Conservation (phyloP, 1,139 yeast genomes). For the Pichia sp. region DNA sequence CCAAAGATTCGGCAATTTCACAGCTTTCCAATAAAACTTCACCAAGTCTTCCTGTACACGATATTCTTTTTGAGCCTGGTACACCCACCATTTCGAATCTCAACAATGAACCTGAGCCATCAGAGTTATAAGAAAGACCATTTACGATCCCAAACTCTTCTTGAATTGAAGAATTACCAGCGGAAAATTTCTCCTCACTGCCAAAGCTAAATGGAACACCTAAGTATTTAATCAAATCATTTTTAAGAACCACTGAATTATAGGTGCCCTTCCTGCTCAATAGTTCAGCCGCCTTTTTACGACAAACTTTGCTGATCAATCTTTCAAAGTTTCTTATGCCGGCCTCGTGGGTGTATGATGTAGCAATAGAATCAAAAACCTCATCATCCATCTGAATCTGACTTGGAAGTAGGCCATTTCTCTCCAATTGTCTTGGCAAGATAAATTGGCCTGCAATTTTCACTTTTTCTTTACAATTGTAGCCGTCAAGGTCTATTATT, state of each 20-base stretch:
- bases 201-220: slow-evolving; percentile 40
- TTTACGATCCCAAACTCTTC: slow-evolving; percentile 73
- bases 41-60: slow-evolving; percentile 72
- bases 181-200: slow-evolving; percentile 32
- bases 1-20: slow-evolving; percentile 71
- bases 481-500: slow-evolving; percentile 74
- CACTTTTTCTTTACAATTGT: slow-evolving; percentile 74
- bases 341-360: slow-evolving; percentile 78
- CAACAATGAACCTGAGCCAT: slow-evolving; percentile 82
- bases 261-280: slow-evolving; percentile 26
- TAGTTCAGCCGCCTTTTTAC: slow-evolving; percentile 78
- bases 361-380: slow-evolving; percentile 55
- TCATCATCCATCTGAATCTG: slow-evolving; percentile 40
- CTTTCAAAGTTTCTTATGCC: slow-evolving; percentile 83
- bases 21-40: slow-evolving; percentile 81
- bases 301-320: slow-evolving; percentile 64
- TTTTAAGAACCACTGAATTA: slow-evolving; percentile 38
- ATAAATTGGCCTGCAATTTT: slow-evolving; percentile 68
- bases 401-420: slow-evolving; percentile 57
- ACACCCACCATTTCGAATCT: slow-evolving; percentile 77
- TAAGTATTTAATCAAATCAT: slow-evolving; percentile 42
- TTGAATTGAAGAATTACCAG: slow-evolving; percentile 34
- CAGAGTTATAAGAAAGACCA: slow-evolving; percentile 83
- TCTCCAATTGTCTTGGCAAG: slow-evolving; percentile 70
- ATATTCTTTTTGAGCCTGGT: slow-evolving; percentile 37